Percentiles rank a stretch among this genome's conserved stretches.
phyloP scores from a whole-genome alignment of 805 yeast genomes.

The Kodamaea laetipori region DNA sequence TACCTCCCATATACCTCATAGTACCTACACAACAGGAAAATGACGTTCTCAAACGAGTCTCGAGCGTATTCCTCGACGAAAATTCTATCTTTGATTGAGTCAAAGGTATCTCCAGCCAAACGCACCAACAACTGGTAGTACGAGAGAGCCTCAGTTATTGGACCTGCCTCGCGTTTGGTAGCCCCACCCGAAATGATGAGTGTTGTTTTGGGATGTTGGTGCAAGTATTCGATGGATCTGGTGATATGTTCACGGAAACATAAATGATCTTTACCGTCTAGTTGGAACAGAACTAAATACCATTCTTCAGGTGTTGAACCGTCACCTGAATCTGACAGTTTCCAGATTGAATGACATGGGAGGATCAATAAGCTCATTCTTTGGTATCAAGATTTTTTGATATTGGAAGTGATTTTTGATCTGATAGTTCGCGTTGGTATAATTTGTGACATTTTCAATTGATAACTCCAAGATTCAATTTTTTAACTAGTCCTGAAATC shows the following conservation, averaged over 20 bases:
- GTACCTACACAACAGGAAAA: conserved; percentile 60
- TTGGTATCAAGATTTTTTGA: too few relatives aligned
- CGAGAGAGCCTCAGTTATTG: conserved; percentile 61
- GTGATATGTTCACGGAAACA: conserved; percentile 64
- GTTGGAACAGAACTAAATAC: conserved; percentile 67
- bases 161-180: conserved; percentile 59
- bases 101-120: conserved; percentile 21
- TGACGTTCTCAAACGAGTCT: conserved; percentile 77
- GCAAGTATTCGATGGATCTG: conserved; percentile 41
- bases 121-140: conserved; percentile 50
- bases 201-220: conserved; percentile 29
- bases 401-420: too few relatives aligned
- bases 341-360: conserved; percentile 66
- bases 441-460: too few relatives aligned
- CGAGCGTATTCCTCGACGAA: conserved; percentile 70
- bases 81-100: conserved; percentile 23
- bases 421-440: too few relatives aligned
- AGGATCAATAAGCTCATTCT: conserved; percentile 31
- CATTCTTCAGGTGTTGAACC: conserved; percentile 60
- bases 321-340: conserved; percentile 22
- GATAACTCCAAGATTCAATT: too few relatives aligned
- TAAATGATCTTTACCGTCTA: conserved; percentile 67
- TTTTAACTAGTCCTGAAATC: too few relatives aligned
- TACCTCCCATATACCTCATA: conserved; percentile 46
- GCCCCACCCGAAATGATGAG: conserved; percentile 68